Base-by-base conservation (phyloP, 345 rosid genomes). In the Trapa bicornis region DNA sequence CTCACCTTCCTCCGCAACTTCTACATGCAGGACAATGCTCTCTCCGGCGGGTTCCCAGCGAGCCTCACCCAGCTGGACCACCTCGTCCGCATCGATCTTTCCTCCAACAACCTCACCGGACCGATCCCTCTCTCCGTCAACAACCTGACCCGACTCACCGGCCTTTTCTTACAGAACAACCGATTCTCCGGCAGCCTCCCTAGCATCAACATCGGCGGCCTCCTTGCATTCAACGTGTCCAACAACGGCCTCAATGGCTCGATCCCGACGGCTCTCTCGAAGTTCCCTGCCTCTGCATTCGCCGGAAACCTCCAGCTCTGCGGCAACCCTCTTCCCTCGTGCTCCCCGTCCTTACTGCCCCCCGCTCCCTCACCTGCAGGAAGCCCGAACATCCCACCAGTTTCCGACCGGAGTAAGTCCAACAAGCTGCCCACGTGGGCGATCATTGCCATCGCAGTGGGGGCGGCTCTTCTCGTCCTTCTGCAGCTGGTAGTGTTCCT, bases 161-260 rank as follows among this genome's bases (percentile, higher is more conserved):
- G 94, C 13, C 82, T 93, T 4, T 82, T 80, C 63, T 73, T 93
- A 33, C 81, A 80, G 67, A 77, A 81, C 64, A 93, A 93, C 72
- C 64, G 65, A 0, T 93, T 90, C 76, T 83, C 92, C 0, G 97
- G 98, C 61, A 50, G 68, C 14, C 78, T 93, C 14, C 98, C 98
- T 0, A 85, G 75, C 76, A 80, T 93, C 60, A 70, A 32, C 65
- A 57, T 74, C 15, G 61, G 37, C 41, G 45, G 54, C 0, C 79
- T 93, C 72, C 29, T 9, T 0, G 78, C 60, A 3, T 90, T 93
- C 80, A 79, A 85, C 63, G 98, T 86, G 62, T 82, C 98, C 17
- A 70, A 88, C 75, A 93, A 93, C 83, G 76, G 33, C 67, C 77
- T 93, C 0, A 93, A 93, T 74, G 98, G 98, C 39, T 90, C 97